Evolutionary conservation across 345 rosid genomes (phyloP).

Genomic region (Salix exigua): DNA sequence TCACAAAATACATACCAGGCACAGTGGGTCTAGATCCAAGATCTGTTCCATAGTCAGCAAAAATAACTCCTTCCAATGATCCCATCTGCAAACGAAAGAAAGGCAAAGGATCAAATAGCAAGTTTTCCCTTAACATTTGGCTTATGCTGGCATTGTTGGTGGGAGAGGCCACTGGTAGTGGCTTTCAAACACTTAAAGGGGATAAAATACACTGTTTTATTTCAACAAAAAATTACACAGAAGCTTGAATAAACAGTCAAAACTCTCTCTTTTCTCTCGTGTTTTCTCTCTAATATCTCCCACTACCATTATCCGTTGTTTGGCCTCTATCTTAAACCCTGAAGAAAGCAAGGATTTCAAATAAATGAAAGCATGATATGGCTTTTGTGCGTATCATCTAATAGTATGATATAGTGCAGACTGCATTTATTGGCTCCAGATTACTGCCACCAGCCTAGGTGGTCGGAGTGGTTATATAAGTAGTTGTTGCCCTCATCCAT

Average conservation of each 20-base stretch:
- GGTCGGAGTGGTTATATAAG: not conserved
- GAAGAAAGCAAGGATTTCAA: not conserved
- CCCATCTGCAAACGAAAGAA: conserved; percentile 53
- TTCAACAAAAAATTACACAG: too few species aligned
- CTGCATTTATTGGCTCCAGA: not conserved
- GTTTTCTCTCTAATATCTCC: too few species aligned
- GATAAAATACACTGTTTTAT: too few species aligned
- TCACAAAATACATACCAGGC: conserved; percentile 53
- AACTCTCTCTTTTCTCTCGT: too few species aligned
- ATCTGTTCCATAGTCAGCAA: conserved; percentile 88
- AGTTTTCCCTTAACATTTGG: not conserved
- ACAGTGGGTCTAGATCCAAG: conserved; percentile 76
- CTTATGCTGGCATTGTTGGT: too few species aligned
- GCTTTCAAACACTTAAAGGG: too few species aligned
- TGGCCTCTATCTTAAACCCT: too few species aligned
- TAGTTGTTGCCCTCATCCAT: not conserved
- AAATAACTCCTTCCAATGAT: conserved; percentile 78
- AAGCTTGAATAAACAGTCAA: too few species aligned
- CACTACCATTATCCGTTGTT: too few species aligned
- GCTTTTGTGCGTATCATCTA: not conserved
- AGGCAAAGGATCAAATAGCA: not conserved
- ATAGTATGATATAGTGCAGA: not conserved
- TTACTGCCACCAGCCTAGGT: not conserved
- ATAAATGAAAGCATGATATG: not conserved
- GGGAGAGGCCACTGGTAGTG: too few species aligned